Base-by-base conservation (phyloP, 345 rosid genomes). In the Draba incana region DNA sequence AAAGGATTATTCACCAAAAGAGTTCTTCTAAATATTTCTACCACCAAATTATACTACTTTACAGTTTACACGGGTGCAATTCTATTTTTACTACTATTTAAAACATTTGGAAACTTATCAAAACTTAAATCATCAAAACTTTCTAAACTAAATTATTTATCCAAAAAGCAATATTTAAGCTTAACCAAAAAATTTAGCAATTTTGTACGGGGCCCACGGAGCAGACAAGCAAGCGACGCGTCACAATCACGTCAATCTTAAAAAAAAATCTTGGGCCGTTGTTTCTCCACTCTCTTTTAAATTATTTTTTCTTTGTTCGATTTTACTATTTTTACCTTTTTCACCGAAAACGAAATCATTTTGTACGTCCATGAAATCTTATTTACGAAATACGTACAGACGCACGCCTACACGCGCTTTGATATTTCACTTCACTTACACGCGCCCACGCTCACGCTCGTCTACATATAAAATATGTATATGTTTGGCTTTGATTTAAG, bases 181-280 rank as follows among this genome's bases (percentile, higher is more conserved):
- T 33, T 28, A 28, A 28, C 31, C 31, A 28, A 28, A 28, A 28
- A 4, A 28, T 28, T 33, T 33, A 33, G 42, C 39, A 39, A 56
- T n/a, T 20, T 20, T 20, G 20, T 1, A 20, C 20, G 20, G 20
- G 61, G 62, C 56, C 68, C 20, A 66, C 5, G 0, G 0, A 64
- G 72, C 72, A 66, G 77, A 74, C 77, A 74, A 52, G 68, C 20
- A 74, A 53, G 72, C 57, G 72, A 74, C 72, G 66, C 77, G 77
- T 74, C 77, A 50, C 72, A 44, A 74, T 74, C 77, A 74, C 68
- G 31, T 60, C 77, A 52, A 66, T 74, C 48, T 52, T 43, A 43
- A 58, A 35, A 46, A 14, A 48, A 72, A 54, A 44, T 28, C 41
- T 65, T 65, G 51, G 53, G 67, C 72, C 72, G 72, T 74, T 74